Percentiles rank a stretch among this genome's conserved stretches.
Conservation (phyloP, 2,329 filamentous ascomycete species). For the Fusarium euwallaceae region DNA sequence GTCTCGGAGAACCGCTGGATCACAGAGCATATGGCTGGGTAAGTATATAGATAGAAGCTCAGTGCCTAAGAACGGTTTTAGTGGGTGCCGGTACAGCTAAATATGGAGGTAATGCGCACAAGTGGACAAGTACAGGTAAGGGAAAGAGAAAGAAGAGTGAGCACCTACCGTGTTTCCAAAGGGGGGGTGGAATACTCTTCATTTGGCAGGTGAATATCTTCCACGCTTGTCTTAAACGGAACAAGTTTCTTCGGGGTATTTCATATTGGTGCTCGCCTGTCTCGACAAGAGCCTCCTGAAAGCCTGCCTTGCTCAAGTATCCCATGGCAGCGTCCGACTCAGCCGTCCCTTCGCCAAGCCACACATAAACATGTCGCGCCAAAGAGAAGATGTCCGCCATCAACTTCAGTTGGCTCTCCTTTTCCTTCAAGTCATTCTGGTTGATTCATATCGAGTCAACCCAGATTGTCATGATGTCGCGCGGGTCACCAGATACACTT, state of each 20-base stretch:
- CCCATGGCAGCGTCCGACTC: background rate
- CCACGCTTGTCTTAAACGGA: background rate
- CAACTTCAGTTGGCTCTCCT: background rate
- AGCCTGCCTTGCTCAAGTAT: background rate
- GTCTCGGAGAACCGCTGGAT: background rate
- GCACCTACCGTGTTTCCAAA: background rate
- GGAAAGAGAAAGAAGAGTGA: background rate
- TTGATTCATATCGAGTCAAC: background rate
- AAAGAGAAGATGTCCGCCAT: background rate
- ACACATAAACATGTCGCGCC: background rate
- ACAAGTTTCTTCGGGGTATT: background rate
- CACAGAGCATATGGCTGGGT: background rate
- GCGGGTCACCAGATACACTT: background rate
- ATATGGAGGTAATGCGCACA: too few species aligned
- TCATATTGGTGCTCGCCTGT: background rate
- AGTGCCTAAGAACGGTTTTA: background rate
- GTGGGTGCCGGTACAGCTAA: background rate
- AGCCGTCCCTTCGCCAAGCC: background rate
- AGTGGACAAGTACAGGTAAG: background rate
- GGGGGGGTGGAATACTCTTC: fast-evolving
- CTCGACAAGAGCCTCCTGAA: background rate
- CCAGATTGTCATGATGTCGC: background rate
- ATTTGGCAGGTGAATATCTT: background rate
- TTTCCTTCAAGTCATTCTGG: background rate
- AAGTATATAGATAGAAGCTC: background rate